These are phyloP conservation scores for Dalechampia spathulata DNA, from an alignment of 441 rosid genomes.

Conservation along the genomic window DNA sequence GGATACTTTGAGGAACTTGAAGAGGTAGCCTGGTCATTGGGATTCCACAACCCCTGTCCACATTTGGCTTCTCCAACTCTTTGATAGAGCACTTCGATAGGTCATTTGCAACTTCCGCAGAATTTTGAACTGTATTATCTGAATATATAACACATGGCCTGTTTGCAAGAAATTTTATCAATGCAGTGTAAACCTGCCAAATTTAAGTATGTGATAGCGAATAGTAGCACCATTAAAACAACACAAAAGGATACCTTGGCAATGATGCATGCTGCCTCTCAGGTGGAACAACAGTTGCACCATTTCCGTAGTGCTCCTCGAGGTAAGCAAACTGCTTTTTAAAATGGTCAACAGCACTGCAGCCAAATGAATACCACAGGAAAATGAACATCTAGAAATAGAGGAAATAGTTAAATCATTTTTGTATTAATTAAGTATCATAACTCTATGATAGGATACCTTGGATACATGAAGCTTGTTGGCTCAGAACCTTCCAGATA, in stretches of 20 bases:
- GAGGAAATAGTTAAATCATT: neutral
- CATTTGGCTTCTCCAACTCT: slow-evolving; percentile 54
- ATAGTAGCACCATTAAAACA: no score
- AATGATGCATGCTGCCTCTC: slow-evolving; percentile 94
- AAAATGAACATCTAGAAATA: slow-evolving; percentile 5
- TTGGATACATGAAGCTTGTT: slow-evolving; percentile 89
- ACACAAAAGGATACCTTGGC: slow-evolving; percentile 88
- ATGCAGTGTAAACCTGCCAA: slow-evolving; percentile 1
- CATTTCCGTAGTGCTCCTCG: slow-evolving; percentile 88
- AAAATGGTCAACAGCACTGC: slow-evolving; percentile 96
- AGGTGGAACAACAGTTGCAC: slow-evolving; percentile 65
- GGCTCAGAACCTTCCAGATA: slow-evolving; percentile 85
- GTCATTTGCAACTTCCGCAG: slow-evolving; percentile 58
- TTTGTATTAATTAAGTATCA: neutral
- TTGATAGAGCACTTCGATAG: slow-evolving; percentile 76
- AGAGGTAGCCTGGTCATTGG: slow-evolving; percentile 82
- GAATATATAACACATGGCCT: slow-evolving; percentile 87
- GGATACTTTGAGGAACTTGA: slow-evolving; percentile 68
- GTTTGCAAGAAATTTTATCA: slow-evolving; percentile 23
- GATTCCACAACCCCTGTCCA: slow-evolving; percentile 51
- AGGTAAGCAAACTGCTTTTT: slow-evolving; percentile 95
- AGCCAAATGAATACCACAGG: slow-evolving; percentile 4
- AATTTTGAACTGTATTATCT: slow-evolving; percentile 48
- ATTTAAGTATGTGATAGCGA: neutral
- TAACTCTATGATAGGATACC: slow-evolving; percentile 32